A percentile compares a stretch with the other conserved stretches of the same genome.
Conservation (phyloP, 257 asterid genomes). For the Primulina huaijiensis region DNA sequence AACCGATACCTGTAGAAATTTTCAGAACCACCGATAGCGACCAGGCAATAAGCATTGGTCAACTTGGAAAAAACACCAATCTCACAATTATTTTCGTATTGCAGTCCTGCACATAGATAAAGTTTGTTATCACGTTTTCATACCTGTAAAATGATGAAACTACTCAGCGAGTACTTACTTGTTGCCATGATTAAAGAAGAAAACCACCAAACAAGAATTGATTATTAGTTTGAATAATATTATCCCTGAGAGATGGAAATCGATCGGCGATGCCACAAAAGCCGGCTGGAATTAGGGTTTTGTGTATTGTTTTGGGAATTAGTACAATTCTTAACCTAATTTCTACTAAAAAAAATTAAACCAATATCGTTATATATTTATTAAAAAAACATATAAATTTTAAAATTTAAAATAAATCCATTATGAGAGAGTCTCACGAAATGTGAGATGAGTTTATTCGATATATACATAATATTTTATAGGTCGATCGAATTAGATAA, state of each 20-base stretch:
- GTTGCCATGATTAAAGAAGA: conserved; percentile 25
- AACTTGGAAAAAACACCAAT: conserved; percentile 91
- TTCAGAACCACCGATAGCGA: conserved; percentile 93
- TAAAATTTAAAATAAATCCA: no score
- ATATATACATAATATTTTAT: no score
- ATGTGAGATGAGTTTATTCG: no score
- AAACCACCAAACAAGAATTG: not conserved
- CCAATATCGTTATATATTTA: no score
- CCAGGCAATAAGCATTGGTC: conserved; percentile 92
- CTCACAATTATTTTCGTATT: conserved; percentile 80
- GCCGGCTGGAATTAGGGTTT: no score
- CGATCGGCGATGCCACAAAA: no score
- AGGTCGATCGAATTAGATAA: no score
- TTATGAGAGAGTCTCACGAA: no score
- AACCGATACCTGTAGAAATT: conserved; percentile 71
- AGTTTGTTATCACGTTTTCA: not conserved
- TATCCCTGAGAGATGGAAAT: not conserved
- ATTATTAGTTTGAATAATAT: not conserved
- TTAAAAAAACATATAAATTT: no score
- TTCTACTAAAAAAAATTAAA: no score
- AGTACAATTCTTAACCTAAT: no score
- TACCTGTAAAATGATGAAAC: not conserved
- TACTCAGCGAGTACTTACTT: conserved; percentile 15
- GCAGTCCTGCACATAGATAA: conserved; percentile 58
- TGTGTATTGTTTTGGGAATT: no score